Conservation (phyloP, 257 asterid genomes). For the Primulina tabacum region DNA sequence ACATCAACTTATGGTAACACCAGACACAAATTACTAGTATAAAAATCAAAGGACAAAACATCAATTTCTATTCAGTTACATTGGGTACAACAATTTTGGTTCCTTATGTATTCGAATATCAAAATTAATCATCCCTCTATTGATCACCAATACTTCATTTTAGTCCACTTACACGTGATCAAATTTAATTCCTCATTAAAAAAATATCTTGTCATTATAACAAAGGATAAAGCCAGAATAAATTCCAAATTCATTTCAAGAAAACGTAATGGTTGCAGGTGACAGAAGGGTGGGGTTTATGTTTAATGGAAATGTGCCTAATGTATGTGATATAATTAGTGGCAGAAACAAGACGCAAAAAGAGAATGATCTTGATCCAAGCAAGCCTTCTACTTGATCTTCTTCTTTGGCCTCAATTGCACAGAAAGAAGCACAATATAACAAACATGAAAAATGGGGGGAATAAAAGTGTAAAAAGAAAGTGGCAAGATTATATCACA, state of each 20-base stretch:
- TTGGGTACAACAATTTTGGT: too few species aligned
- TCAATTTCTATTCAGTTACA: too few species aligned
- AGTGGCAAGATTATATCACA: not conserved
- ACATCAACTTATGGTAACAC: too few species aligned
- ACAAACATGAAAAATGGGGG: not conserved
- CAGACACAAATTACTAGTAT: not conserved
- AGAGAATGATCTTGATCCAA: not conserved
- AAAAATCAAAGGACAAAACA: not conserved
- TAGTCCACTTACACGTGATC: not conserved
- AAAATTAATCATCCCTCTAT: not conserved
- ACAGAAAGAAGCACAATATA: not conserved
- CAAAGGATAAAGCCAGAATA: not conserved
- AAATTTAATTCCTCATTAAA: not conserved
- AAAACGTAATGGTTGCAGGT: not conserved
- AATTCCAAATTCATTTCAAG: not conserved
- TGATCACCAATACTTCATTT: not conserved
- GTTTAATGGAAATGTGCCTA: not conserved
- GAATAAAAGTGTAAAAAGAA: not conserved
- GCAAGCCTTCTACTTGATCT: not conserved
- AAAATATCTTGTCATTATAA: not conserved
- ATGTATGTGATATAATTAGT: not conserved
- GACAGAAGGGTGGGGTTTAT: not conserved
- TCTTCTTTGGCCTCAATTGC: slow-evolving; percentile 18
- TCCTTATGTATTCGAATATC: too few species aligned
- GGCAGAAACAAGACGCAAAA: not conserved